Base-by-base conservation (phyloP, 495 filamentous ascomycete genomes). In the Pseudoneurospora amorphoporcata region DNA sequence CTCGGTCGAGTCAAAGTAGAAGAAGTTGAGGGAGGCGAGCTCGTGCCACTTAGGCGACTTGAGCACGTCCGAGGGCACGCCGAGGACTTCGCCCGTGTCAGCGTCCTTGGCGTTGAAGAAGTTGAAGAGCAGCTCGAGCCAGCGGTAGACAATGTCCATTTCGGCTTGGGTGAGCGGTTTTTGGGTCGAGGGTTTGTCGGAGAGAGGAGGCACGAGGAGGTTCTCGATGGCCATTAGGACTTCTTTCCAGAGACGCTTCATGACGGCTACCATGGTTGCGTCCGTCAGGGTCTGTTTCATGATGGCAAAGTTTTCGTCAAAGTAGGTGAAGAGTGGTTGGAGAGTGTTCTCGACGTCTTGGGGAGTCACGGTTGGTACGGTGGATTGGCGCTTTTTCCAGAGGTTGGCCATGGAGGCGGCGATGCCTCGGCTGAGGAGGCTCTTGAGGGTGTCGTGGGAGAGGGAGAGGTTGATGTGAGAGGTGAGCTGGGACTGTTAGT, bases 11-110 rank as follows among this genome's bases (percentile, higher is more conserved):
- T 98, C 95, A 79, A 95, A 95, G 84, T 99, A 98, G 87, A 98
- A 98, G 87, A 98, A 99, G 84, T 97, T 95, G 69, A 99, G 87
- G 71, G 90, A 92, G 76, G 94, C 92, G 72, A 99, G 90, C 77
- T 99, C 96, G 83, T 97, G 94, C 84, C 97, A 98, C 87, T 99
- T 99, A 75, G 95, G 93, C 70, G 92, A 95, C 82, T 94, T 96
- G 76, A 99, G 87, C 35, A 98, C 90, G 80, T 97, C 94, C 16
- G 93, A 86, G 0, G 95, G 91, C 8, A 99, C 92, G 70, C 96
- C 96, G 73, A 92, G 86, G 10, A 90, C 91, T 79, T 94, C 92
- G 65, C 95, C 95, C 14, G 91, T 92, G 75, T 95, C 93, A 76
- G 97, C 94, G 77, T 98, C 95, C 69, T 90, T 84, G 58, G 94